Conservation (phyloP, 2,329 filamentous ascomycete genomes). For the Aspergillus oerlinghausenensis region DNA sequence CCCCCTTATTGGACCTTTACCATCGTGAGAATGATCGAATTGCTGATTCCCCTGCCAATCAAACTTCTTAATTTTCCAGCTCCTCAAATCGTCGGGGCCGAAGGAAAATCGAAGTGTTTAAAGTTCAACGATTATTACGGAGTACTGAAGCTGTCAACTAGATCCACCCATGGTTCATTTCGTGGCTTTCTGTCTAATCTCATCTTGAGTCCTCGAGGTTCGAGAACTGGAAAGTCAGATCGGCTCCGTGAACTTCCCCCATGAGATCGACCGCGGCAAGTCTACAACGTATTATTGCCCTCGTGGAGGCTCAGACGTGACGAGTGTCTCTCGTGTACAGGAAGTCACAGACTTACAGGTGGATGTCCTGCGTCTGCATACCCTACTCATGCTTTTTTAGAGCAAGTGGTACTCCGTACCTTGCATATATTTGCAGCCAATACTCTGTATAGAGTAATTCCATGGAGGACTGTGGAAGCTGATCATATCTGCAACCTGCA, state of each 20-base stretch:
- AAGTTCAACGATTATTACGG: conserved; percentile 1
- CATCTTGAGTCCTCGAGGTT: not conserved
- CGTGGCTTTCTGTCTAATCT: not conserved
- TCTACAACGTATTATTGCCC: not conserved
- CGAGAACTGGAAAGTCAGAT: not conserved
- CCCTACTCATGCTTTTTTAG: not conserved
- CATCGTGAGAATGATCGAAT: conserved; percentile 2
- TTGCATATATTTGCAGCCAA: not conserved
- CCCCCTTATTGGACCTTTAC: conserved; percentile 13
- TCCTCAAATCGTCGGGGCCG: not conserved
- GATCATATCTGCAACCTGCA: not conserved
- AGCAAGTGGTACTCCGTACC: not conserved
- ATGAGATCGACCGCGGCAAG: not conserved
- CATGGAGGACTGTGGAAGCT: not conserved
- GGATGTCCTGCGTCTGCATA: not conserved
- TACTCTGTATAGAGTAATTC: not conserved
- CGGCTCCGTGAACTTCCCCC: not conserved
- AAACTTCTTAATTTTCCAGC: conserved; percentile 8
- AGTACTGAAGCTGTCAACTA: conserved; percentile 3
- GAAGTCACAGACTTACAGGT: not conserved
- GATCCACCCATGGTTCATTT: conserved; percentile 8
- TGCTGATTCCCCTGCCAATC: conserved; percentile 12
- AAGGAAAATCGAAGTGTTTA: not conserved
- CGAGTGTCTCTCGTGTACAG: not conserved
- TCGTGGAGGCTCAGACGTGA: not conserved